Evolutionary conservation across 805 yeast genomes (phyloP), one percentile per base, ranked within the genome.

Genomic region (Jamesozyma jinghongensis): DNA sequence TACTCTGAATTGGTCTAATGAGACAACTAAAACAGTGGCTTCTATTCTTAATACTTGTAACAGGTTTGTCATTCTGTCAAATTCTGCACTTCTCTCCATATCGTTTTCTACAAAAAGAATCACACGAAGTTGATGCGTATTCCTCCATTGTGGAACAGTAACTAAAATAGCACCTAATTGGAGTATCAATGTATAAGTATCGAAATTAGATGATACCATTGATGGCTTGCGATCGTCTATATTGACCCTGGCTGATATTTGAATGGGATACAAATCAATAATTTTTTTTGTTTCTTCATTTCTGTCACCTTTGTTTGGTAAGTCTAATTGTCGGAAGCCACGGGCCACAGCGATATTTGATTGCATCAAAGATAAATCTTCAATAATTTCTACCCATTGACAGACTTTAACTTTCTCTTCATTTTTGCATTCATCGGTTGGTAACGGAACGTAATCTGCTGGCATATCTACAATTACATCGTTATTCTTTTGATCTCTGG

Each of bases 201-300:
- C 99, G 57, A 92, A 87, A 55, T 92, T 92, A 3, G 95, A 87
- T 0, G 95, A 83, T 44, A 81, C 56, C 1, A 83, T 71, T 19
- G 76, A 70, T 5, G 57, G 50, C 1, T 47, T 34, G 12, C 51
- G 50, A n/a, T 45, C 40, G 14, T 47, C 44, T 1, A 42, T 38
- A 30, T 45, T 50, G 38, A 85, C 75, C 33, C 79, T 77, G 0
- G 94, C 90, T 3, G 94, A 80, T 97, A 92, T 92, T 54, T 92
- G 98, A 49, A 92, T 88, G 0, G 99, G 98, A 59, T 94, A 92
- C 30, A 92, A 64, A 59, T 92, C 99, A 53, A 92, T 87, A 49
- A 67, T 81, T 47, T 72, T 70, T 45, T 69, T 71, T 20, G 61
- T 36, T 3, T 5, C 11, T 7, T 1, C 54, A 50, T 13, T 56